Base-by-base conservation (phyloP, 768 basidiomycete genomes). In the Boletus coccyginus region DNA sequence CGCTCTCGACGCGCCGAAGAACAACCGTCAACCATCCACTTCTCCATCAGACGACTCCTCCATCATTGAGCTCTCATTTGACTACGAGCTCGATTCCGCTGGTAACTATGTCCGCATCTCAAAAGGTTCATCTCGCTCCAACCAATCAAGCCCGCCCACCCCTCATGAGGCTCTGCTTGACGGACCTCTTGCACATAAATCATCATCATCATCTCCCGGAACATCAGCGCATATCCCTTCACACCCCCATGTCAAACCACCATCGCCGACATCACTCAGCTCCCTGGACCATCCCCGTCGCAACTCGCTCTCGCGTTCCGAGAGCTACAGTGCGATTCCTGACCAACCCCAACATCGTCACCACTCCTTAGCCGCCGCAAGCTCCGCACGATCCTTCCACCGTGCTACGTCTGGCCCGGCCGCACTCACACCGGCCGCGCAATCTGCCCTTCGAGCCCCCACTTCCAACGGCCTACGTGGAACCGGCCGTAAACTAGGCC, bases 331-430 rank as follows among this genome's bases (percentile, higher is more conserved):
- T 56, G 60, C 67, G 48, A 70, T 64, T 59, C 72, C 24, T 27
- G 70, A 59, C 63, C 71, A 56, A 60, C 66, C 45, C 52, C 74
- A 42, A 58, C 67, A 64, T 56, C 73, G 52, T 61, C 63, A 55
- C 58, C 75, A 65, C 62, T 64, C 60, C 43, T 38, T 46, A 35
- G 44, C 65, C 16, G 64, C 63, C 29, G 49, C 58, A 51, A 58
- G 16, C 12, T 53, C 70, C 7, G 64, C 73, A 11, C 79, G 89
- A 48, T 81, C 82, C 7, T 85, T 91, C 63, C 81, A 84, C 58
- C 86, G 90, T 58, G 79, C 83, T 39, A 77, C 80, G 3, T 92
- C 89, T 11, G 85, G 82, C 31, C 83, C 88, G 11, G 73, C 78
- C 50, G 64, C 65, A 38, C 64, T 63, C 46, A 75, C 67, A 4